Evolutionary conservation across 148 eudicot species (phyloP).

Genomic region (Chenopodium suecicum): DNA sequence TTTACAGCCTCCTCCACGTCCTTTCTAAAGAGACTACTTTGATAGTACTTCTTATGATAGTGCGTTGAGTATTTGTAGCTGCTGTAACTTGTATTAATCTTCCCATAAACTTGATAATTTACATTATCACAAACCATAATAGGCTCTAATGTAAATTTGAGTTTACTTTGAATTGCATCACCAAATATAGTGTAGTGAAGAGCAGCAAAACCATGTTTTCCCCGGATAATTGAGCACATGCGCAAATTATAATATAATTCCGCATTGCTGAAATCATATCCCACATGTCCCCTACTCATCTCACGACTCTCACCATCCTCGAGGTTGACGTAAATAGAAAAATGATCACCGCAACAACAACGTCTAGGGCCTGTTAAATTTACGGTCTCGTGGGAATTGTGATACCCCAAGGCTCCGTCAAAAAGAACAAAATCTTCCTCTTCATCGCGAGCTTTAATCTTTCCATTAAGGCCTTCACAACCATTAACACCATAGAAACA

Average conservation of each 20-base stretch:
- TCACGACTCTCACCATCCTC: no score
- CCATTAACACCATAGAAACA: neutral
- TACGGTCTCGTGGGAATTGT: no score
- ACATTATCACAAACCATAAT: neutral
- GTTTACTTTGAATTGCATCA: constrained; percentile 7
- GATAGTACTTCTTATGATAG: constrained; percentile 3
- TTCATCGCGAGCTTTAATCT: neutral
- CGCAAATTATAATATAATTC: no score
- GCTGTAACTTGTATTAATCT: neutral
- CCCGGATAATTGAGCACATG: neutral
- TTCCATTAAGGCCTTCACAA: neutral
- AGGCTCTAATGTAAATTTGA: neutral
- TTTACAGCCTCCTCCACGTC: neutral
- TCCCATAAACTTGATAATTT: neutral
- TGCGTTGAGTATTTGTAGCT: neutral
- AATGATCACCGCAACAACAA: no score
- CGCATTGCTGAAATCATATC: no score
- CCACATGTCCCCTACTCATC: no score
- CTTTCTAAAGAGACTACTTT: constrained; percentile 3
- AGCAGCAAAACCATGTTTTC: constrained; percentile 12
- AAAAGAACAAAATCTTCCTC: neutral
- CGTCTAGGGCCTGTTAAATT: no score
- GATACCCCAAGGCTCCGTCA: no score
- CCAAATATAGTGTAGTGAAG: constrained; percentile 3
- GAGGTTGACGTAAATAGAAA: no score